phyloP scores from a whole-genome alignment of 2,329 filamentous ascomycete genomes.

The Fusarium verrucosum region DNA sequence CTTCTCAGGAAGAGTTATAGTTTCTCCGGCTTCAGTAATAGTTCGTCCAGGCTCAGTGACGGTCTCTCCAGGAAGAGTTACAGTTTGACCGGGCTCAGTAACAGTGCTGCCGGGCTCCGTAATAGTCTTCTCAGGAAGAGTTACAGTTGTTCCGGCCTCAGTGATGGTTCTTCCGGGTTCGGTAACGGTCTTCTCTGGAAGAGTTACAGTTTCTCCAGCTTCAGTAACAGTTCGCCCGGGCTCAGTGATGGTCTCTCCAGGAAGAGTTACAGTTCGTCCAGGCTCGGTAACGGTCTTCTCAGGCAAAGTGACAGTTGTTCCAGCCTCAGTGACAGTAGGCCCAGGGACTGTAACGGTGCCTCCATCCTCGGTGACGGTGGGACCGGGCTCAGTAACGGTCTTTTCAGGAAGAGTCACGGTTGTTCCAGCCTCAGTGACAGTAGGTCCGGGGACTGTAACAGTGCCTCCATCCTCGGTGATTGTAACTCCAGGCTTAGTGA shows the following conservation, averaged over 20 bases:
- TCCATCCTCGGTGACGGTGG: slow-evolving; percentile 13
- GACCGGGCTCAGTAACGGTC: slow-evolving; percentile 1
- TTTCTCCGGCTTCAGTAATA: slow-evolving; percentile 5
- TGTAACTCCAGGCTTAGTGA: slow-evolving; percentile 21
- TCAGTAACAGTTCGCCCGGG: slow-evolving; percentile 12
- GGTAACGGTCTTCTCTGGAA: slow-evolving; percentile 10
- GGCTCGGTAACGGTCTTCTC: slow-evolving; percentile 5
- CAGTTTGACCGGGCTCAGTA: slow-evolving; percentile 7
- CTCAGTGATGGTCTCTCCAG: not conserved
- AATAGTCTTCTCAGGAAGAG: slow-evolving; percentile 5
- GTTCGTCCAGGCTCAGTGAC: slow-evolving; percentile 5
- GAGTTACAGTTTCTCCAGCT: slow-evolving; percentile 10
- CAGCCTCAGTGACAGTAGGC: slow-evolving; percentile 13
- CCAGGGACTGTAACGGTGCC: slow-evolving; percentile 10
- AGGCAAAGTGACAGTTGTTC: slow-evolving; percentile 16
- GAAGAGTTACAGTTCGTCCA: slow-evolving; percentile 16
- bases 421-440: slow-evolving; percentile 10
- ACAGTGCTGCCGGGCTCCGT: slow-evolving; percentile 14
- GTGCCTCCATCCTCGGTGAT: slow-evolving; percentile 14
- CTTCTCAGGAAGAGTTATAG: slow-evolving; percentile 9
- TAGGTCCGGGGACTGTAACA: slow-evolving; percentile 10
- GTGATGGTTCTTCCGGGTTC: slow-evolving; percentile 16
- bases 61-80: slow-evolving; percentile 8
- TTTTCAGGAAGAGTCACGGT: slow-evolving; percentile 16
- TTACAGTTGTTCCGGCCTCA: slow-evolving; percentile 17